Evolutionary conservation across 164 flowering plant species (phyloP).

Genomic region (Stephania yunnanensis): DNA sequence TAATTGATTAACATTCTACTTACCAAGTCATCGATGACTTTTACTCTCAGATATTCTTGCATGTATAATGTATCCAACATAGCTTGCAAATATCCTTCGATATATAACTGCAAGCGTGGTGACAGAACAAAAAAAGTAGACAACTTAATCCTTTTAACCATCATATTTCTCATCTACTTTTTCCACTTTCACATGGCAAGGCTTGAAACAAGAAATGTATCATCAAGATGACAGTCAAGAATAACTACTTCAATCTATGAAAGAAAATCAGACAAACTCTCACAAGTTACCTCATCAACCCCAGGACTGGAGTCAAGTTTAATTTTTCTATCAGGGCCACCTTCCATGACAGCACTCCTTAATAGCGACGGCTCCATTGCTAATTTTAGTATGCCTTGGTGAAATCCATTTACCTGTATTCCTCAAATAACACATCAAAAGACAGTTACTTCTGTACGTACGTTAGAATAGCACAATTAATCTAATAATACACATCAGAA

Average conservation of each 20-base stretch:
- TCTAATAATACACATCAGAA: background rate
- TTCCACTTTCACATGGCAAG: background rate
- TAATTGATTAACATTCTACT: background rate
- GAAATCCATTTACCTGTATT: constrained; percentile 73
- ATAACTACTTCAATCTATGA: background rate
- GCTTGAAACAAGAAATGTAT: background rate
- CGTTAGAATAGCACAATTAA: background rate
- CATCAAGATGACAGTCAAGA: background rate
- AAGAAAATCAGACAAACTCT: background rate
- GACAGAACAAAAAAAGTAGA: background rate
- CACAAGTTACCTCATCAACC: constrained; percentile 68
- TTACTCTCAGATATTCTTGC: constrained; percentile 88
- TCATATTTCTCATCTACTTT: background rate
- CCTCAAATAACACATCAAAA: background rate
- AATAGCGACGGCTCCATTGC: constrained; percentile 94
- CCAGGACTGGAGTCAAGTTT: constrained; percentile 85
- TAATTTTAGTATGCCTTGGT: constrained; percentile 81
- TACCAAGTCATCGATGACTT: constrained; percentile 86
- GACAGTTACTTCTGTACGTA: background rate
- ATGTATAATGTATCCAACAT: constrained; percentile 82
- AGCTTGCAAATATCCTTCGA: constrained; percentile 96
- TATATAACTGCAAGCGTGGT: constrained; percentile 55
- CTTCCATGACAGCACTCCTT: constrained; percentile 79
- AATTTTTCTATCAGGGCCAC: constrained; percentile 90
- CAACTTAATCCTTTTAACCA: no score